A percentile compares a stretch with the other conserved stretches of the same genome.
Evolutionary conservation across 352 stramenopile genomes (phyloP).

Genomic region (Phytophthora macrochlamydospora): DNA sequence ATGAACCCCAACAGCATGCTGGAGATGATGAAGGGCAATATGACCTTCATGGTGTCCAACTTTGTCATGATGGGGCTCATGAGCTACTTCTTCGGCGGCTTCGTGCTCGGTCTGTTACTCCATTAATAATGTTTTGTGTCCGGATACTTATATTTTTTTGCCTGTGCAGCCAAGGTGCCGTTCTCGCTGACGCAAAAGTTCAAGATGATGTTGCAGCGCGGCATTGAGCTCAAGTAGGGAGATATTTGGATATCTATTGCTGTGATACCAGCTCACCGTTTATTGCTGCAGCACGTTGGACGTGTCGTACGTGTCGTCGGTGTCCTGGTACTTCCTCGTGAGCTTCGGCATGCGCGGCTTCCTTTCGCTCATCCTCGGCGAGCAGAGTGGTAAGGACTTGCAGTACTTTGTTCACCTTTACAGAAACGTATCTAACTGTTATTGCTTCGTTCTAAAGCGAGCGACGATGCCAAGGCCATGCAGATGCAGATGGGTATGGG

Average conservation of each 20-base stretch:
- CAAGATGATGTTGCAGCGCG: slow-evolving; percentile 98
- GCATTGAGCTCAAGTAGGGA: slow-evolving; percentile 92
- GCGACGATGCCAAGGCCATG: slow-evolving; percentile 90
- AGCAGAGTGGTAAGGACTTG: slow-evolving; percentile 70
- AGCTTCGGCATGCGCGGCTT: slow-evolving; percentile 98
- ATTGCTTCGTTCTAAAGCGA: slow-evolving; percentile 32
- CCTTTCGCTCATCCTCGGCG: slow-evolving; percentile 95
- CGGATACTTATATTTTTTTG: background rate
- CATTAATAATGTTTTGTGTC: no score
- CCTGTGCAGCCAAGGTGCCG: slow-evolving; percentile 92
- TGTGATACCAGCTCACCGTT: background rate
- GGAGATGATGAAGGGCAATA: slow-evolving; percentile 99
- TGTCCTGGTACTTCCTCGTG: slow-evolving; percentile 99
- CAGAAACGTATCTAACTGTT: no score
- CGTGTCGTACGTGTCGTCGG: slow-evolving; percentile 97
- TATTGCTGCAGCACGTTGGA: slow-evolving; percentile 88
- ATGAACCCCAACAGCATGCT: slow-evolving; percentile 97
- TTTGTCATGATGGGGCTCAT: slow-evolving; percentile 99
- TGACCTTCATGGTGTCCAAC: slow-evolving; percentile 99
- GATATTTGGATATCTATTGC: background rate
- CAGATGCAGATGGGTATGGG: slow-evolving; percentile 94
- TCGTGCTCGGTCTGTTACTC: slow-evolving; percentile 87
- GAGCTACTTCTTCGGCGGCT: slow-evolving; percentile 98
- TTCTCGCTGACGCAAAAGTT: slow-evolving; percentile 98
- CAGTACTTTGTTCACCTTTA: background rate